Conservation (phyloP, 1,139 yeast genomes). For the Yamadazyma atmosphaerica region DNA sequence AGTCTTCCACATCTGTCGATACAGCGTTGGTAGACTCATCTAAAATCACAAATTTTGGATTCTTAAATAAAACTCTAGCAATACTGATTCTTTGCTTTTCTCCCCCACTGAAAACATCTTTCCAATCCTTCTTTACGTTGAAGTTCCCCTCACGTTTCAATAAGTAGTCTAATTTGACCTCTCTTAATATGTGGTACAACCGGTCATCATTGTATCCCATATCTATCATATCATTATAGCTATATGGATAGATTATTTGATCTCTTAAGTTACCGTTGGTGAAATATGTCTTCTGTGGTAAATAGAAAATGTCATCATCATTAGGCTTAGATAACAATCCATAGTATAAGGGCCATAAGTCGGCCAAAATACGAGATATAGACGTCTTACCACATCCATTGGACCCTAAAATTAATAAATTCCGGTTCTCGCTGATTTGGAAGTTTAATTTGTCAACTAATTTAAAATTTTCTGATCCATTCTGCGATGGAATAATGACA, state of each 20-base stretch:
- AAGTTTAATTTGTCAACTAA: slow-evolving; percentile 62
- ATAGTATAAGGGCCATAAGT: slow-evolving; percentile 86
- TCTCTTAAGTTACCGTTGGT: slow-evolving; percentile 81
- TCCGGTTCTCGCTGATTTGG: slow-evolving; percentile 59
- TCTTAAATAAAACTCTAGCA: slow-evolving; percentile 81
- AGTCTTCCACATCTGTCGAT: slow-evolving; percentile 88
- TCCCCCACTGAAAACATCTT: slow-evolving; percentile 90
- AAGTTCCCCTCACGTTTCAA: slow-evolving; percentile 63
- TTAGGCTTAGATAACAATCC: slow-evolving; percentile 83
- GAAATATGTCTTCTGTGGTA: slow-evolving; percentile 83
- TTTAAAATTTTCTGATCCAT: slow-evolving; percentile 55
- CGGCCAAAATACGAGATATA: slow-evolving; percentile 80
- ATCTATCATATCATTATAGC: slow-evolving; percentile 75
- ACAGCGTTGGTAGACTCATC: slow-evolving; percentile 96
- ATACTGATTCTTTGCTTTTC: slow-evolving; percentile 91
- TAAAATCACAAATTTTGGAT: slow-evolving; percentile 78
- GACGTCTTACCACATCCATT: slow-evolving; percentile 93
- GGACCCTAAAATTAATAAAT: slow-evolving; percentile 77
- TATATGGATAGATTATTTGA: slow-evolving; percentile 82
- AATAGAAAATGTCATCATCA: slow-evolving; percentile 67
- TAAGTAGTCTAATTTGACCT: slow-evolving; percentile 80
- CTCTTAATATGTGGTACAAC: slow-evolving; percentile 64
- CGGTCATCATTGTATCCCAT: slow-evolving; percentile 72
- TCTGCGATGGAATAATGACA: slow-evolving; percentile 69
- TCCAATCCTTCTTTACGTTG: slow-evolving; percentile 76